Evolutionary conservation across 2,329 filamentous ascomycete genomes (phyloP), one percentile per base, ranked within the genome.

Genomic region (Fusarium begoniae): DNA sequence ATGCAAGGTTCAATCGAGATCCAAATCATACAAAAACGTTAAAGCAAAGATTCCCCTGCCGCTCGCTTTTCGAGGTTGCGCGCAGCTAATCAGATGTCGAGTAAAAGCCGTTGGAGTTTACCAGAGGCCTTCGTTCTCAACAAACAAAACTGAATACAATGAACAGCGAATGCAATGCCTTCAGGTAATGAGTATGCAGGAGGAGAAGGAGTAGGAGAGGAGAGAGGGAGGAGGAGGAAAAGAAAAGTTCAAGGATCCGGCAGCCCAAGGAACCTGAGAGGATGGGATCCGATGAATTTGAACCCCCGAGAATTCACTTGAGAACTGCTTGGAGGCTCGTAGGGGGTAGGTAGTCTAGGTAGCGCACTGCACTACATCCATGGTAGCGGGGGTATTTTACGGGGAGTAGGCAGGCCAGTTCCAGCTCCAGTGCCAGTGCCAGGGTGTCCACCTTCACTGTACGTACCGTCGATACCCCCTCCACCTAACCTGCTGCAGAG

Each of bases 231-330:
- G 48, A 66, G 63, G 47, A 62, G 30, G 30, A 51, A 51, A 51
- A 20, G 48, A 63, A 57, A 54, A 56, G 67, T 53, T 50, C 47
- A 63, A 69, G 66, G 66, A 74, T 70, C 67, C 44, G 70, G 70
- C 45, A 70, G 72, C 69, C 63, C 71, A 68, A 60, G 61, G 59
- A 77, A 67, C 51, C 20, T 55, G 56, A 63, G 66, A 63, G 66
- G 65, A 60, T 54, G 68, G 63, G 65, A 76, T 65, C 73, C 63
- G 62, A 76, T 77, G 59, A 76, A 76, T 77, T 76, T 76, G 75
- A 77, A 74, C 63, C 70, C 70, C 69, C 65, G 63, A 72, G 68
- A 66, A 67, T 47, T 54, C 57, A 58, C 56, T 70, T 72, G 63
- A 75, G 66, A 71, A 69, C 72, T 73, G 73, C 26, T 26, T 14